phyloP scores from a whole-genome alignment of 2,329 filamentous ascomycete genomes.

The Alternaria burnsii region DNA sequence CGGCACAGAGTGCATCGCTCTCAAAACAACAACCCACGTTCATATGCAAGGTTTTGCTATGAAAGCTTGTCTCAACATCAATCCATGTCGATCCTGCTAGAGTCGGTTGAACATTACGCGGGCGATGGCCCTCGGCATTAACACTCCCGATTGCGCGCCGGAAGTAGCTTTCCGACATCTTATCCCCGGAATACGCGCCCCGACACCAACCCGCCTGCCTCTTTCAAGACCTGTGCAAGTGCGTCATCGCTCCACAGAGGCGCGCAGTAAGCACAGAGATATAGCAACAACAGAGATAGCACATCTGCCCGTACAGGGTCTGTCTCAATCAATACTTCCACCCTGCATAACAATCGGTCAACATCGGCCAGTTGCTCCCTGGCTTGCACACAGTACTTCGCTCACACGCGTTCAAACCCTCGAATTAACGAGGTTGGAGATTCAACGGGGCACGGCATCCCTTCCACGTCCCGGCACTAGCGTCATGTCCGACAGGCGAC shows the following conservation, averaged over 20 bases:
- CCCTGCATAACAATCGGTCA: background rate
- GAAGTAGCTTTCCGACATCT: conserved; percentile 1
- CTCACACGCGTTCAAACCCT: background rate
- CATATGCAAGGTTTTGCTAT: background rate
- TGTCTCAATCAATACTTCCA: background rate
- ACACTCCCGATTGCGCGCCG: background rate
- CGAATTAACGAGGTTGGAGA: background rate
- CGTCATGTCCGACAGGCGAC: conserved; percentile 10
- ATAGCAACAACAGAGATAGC: background rate
- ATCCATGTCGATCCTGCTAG: background rate
- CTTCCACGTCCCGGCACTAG: conserved; percentile 15
- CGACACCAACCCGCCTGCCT: conserved; percentile 1
- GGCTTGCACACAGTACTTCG: background rate
- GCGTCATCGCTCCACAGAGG: conserved; percentile 9
- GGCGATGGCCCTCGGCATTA: conserved; percentile 4
- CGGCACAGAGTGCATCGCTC: background rate
- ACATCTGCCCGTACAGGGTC: background rate
- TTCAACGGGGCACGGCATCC: background rate
- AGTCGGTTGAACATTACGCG: background rate
- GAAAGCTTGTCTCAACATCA: background rate
- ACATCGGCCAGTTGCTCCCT: conserved; percentile 2
- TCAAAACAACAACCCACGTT: background rate
- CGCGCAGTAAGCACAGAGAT: background rate
- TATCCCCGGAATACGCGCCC: conserved; percentile 8
- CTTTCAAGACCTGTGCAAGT: conserved; percentile 1